phyloP scores from a whole-genome alignment of 2,329 filamentous ascomycete species.

The Stagonosporopsis tanaceti region DNA sequence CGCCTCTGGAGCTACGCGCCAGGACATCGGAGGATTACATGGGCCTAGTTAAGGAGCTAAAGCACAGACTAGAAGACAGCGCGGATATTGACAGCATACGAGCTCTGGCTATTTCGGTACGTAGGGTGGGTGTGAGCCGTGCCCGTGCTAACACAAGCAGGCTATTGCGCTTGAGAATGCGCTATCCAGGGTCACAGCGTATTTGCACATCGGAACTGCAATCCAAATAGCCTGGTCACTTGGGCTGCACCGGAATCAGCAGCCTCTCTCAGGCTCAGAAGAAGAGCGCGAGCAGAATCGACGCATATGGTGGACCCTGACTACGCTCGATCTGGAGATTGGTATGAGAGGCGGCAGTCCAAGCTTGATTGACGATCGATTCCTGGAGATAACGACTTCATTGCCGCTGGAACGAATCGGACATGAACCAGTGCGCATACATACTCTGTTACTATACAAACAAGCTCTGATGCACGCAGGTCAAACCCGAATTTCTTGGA shows the following conservation, averaged over 20 bases:
- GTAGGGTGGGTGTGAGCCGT: not conserved
- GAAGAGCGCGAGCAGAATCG: slow-evolving; percentile 47
- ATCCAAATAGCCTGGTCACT: slow-evolving; percentile 49
- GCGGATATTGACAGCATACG: slow-evolving; percentile 50
- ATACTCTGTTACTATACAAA: too few species aligned
- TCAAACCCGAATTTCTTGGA: slow-evolving; percentile 43
- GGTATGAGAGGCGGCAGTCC: slow-evolving; percentile 48
- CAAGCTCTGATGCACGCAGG: not conserved
- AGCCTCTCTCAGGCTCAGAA: slow-evolving; percentile 35
- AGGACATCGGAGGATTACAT: slow-evolving; percentile 46
- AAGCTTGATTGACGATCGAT: slow-evolving; percentile 44
- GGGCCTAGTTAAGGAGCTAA: slow-evolving; percentile 43
- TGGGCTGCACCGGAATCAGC: slow-evolving; percentile 46
- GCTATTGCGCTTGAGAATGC: slow-evolving; percentile 47
- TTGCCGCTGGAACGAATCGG: slow-evolving; percentile 45
- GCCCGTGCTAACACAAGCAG: slow-evolving; percentile 27
- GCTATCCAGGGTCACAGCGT: slow-evolving; percentile 46
- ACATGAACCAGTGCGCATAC: slow-evolving; percentile 4
- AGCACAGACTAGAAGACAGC: slow-evolving; percentile 45
- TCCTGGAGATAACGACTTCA: slow-evolving; percentile 41
- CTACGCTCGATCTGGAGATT: slow-evolving; percentile 46
- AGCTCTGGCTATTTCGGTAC: slow-evolving; percentile 46
- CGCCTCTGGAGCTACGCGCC: slow-evolving; percentile 28
- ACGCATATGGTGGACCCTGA: slow-evolving; percentile 50
- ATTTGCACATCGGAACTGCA: slow-evolving; percentile 48